Evolutionary conservation across 495 filamentous ascomycete genomes (phyloP).

Genomic region (Penicillium desertorum): DNA sequence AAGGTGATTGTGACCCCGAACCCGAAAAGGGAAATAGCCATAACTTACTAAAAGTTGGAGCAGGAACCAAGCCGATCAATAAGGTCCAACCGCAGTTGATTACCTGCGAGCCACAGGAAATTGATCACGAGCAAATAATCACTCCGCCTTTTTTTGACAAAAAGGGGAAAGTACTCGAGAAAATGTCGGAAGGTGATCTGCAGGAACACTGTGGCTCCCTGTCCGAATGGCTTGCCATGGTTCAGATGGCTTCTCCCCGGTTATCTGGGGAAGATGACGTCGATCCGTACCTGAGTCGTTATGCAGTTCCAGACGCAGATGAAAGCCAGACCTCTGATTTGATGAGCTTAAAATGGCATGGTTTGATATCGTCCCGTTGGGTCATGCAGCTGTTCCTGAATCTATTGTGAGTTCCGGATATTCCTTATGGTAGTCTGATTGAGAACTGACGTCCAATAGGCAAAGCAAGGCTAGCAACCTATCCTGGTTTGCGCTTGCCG

Average conservation of each 20-base stretch:
- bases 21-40: neutral
- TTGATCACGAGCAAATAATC: constrained; percentile 34
- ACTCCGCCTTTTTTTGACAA: constrained; percentile 46
- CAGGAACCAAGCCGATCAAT: constrained; percentile 48
- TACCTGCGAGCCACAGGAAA: constrained; percentile 30
- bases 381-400: constrained; percentile 38
- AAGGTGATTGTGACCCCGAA: constrained; percentile 24
- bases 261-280: constrained; percentile 64
- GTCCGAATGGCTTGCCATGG: constrained; percentile 83
- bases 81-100: constrained; percentile 54
- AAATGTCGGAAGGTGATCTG: constrained; percentile 46
- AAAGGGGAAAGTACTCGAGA: constrained; percentile 30
- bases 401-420: constrained; percentile 38
- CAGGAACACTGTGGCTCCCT: constrained; percentile 62
- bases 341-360: constrained; percentile 50
- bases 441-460: constrained; percentile 13
- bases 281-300: constrained; percentile 81
- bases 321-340: constrained; percentile 26
- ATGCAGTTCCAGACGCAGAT: constrained; percentile 58
- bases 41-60: constrained; percentile 4
- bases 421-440: neutral
- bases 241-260: constrained; percentile 70
- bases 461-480: neutral
- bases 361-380: constrained; percentile 45
- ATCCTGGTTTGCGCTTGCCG: constrained; percentile 45